These are phyloP conservation scores for Eucalyptus guilfoylei DNA, from an alignment of 345 rosid genomes.

Conservation along the genomic window DNA sequence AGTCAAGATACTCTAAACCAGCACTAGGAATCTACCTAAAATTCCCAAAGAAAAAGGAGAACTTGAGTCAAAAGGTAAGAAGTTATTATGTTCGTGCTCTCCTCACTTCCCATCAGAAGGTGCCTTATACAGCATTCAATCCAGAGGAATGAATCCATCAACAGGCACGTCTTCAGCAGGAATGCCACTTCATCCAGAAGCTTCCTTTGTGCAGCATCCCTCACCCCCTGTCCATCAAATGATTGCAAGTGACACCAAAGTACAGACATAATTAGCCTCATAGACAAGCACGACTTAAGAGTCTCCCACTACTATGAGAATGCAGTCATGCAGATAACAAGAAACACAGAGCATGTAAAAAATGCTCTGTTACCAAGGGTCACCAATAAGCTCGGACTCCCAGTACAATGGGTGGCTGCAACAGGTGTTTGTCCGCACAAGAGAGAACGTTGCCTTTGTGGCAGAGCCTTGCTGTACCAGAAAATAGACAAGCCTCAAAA, in stretches of 20 bases:
- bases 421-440: conserved; percentile 91
- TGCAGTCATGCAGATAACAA: neutral
- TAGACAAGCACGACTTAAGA: neutral
- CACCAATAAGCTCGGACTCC: conserved; percentile 67
- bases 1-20: neutral
- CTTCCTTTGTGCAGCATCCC: conserved; percentile 92
- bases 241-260: neutral
- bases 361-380: conserved; percentile 41
- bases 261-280: neutral
- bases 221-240: conserved; percentile 36
- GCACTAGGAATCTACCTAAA: neutral
- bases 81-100: conserved; percentile 66
- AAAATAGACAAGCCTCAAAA: neutral
- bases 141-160: conserved; percentile 57
- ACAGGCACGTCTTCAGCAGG: conserved; percentile 76
- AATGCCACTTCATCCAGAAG: conserved; percentile 88
- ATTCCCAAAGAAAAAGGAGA: neutral
- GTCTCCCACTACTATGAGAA: neutral
- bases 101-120: conserved; percentile 99
- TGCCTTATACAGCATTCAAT: conserved; percentile 79
- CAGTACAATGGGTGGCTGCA: conserved; percentile 88
- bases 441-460: conserved; percentile 90
- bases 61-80: neutral
- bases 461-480: conserved; percentile 69
- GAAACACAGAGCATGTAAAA: neutral